Base-by-base conservation (phyloP, 495 filamentous ascomycete species). In the Hypoxylon fragiforme region DNA sequence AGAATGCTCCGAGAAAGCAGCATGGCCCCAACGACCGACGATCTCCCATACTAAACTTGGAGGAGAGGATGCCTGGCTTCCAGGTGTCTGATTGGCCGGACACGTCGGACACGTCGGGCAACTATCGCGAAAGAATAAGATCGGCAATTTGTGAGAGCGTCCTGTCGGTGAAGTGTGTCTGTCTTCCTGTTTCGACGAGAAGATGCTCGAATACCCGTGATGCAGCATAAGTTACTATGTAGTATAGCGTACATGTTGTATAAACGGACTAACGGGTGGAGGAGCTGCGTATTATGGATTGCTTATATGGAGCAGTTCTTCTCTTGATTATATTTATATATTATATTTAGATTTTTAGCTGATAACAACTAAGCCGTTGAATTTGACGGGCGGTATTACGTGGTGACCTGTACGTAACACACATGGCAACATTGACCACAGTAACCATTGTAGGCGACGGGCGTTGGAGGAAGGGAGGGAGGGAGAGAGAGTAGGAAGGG, bases 101-200 rank as follows among this genome's bases (percentile, higher is more conserved):
- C 13, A 21, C 9, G 52, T 57, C 22, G 38, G 58, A 57, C 13
- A 21, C 9, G 52, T 57, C 22, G 38, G 58, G 53, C 58, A 56
- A 45, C 52, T 42, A 42, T 48, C 32, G 52, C 19, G 44, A 52
- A 21, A 57, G 48, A 38, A 53, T 39, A 34, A 26, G 58, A 62
- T 62, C 58, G 58, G 52, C 58, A 62, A 43, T 49, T 62, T 26
- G 50, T 19, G 44, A 21, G 36, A 55, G 39, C 43, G 44, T 53
- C 48, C 48, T 62, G 58, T 62, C 58, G 58, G 58, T 62, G 58
- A 62, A 52, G 52, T 49, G 47, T 42, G 6, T 53, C 16, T 43
- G 38, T 22, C 14, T 45, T 21, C 38, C 24, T 56, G 37, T 44
- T 53, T 47, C 36, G 45, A 45, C 18, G 41, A 57, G 8, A 40